Base-by-base conservation (phyloP, 768 basidiomycete species). In the Mycena sanguinolenta region DNA sequence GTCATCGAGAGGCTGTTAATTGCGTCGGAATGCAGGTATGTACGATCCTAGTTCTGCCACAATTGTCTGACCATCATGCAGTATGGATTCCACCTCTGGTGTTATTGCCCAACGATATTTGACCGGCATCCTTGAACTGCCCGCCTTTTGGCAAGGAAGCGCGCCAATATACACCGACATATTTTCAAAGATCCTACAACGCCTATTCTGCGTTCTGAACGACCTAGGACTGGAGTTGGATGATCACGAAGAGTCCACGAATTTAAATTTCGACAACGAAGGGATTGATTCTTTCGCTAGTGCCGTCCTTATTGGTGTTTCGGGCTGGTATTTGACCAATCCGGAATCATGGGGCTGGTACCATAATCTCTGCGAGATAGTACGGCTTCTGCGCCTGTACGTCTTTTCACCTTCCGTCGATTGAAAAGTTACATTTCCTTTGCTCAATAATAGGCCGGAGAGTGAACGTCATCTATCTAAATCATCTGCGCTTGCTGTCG, bases 11-110 rank as follows among this genome's bases (percentile, higher is more conserved):
- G 38, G 0, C 38, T 63, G 16, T 8, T 63, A 17, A 25, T 63
- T 23, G 62, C 62, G 19, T 39, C 36, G 34, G 62, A 63, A 52
- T 53, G 25, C 50, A 21, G 50, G 52, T 54, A 16, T 27, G 62
- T 54, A n/a, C n/a, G n/a, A n/a, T n/a, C n/a, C n/a, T n/a, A 12
- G 3, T 6, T 36, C 1, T 25, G 25, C 21, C 14, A n/a, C 36
- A n/a, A 36, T 9, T 7, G 57, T 3, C 23, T 12, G 13, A n/a
- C 1, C 7, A n/a, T 2, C 9, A 25, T 23, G 13, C 53, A 54
- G 53, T 21, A 28, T 12, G 28, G 32, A 28, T 54, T 30, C 10
- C 16, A 32, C 13, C 28, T 25, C 60, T 14, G 60, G 23, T n/a
- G 21, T 39, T 25, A 39, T 62, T 17, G 60, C 60, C 10, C 21